phyloP scores from a whole-genome alignment of 1,284 basidiomycete species.

The Waitea zeae region DNA sequence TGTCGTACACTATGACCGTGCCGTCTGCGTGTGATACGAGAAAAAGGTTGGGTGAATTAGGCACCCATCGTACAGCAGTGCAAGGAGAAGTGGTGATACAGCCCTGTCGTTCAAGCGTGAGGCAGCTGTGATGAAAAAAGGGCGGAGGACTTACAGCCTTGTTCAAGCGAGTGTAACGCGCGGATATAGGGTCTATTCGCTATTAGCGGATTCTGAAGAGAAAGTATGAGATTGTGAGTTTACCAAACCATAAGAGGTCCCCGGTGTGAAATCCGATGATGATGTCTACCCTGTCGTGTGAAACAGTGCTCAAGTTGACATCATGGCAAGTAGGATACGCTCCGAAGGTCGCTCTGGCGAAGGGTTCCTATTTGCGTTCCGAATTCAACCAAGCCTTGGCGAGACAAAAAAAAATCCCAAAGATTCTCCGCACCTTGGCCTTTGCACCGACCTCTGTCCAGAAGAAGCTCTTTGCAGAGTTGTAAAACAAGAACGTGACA shows the following conservation, averaged over 20 bases:
- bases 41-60: constrained; percentile 70
- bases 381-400: constrained; percentile 7
- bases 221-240: no score
- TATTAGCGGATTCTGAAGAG: no score
- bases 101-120: constrained; percentile 33
- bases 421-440: constrained; percentile 49
- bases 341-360: constrained; percentile 75
- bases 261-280: constrained; percentile 88
- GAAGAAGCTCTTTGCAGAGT: constrained; percentile 59
- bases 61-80: constrained; percentile 81
- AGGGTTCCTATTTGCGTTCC: constrained; percentile 45
- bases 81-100: constrained; percentile 68
- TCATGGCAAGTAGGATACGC: constrained; percentile 82
- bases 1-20: constrained; percentile 76
- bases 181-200: constrained; percentile 60
- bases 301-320: constrained; percentile 66
- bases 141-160: constrained; percentile 45
- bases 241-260: constrained; percentile 86
- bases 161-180: constrained; percentile 80
- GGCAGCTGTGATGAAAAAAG: constrained; percentile 1
- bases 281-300: constrained; percentile 69
- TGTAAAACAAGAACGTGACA: constrained; percentile 71
- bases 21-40: constrained; percentile 87
- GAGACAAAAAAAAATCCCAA: background rate
- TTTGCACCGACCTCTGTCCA: constrained; percentile 73